phyloP scores from a whole-genome alignment of 345 rosid species.

The Geranium brycei region DNA sequence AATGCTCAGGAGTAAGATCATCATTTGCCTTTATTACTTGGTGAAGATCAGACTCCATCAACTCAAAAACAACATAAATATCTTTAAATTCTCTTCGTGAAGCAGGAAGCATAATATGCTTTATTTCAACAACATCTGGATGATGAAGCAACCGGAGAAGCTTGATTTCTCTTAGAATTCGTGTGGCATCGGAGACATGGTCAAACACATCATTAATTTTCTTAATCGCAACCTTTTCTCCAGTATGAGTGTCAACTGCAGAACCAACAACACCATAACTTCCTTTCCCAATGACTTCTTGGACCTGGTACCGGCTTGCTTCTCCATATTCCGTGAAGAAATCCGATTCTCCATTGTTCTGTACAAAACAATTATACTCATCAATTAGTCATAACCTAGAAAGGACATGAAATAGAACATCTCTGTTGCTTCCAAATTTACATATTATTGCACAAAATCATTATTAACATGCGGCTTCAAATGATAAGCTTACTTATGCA shows the following conservation, averaged over 20 bases:
- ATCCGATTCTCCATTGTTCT: slow-evolving; percentile 48
- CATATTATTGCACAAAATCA: no score
- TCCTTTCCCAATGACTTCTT: slow-evolving; percentile 92
- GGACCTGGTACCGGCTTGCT: slow-evolving; percentile 69
- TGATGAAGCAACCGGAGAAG: slow-evolving; percentile 84
- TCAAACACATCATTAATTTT: slow-evolving; percentile 92
- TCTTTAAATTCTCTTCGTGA: slow-evolving; percentile 83
- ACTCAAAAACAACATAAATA: slow-evolving; percentile 85
- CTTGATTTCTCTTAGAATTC: slow-evolving; percentile 89
- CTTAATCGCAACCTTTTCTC: slow-evolving; percentile 84
- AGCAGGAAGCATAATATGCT: slow-evolving; percentile 97
- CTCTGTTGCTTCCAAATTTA: no score
- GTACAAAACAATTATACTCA: slow-evolving; percentile 4
- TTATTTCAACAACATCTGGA: slow-evolving; percentile 88
- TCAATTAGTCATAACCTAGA: background rate
- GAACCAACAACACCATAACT: slow-evolving; percentile 95
- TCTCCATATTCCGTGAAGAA: slow-evolving; percentile 97
- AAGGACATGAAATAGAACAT: background rate
- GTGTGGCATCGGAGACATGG: slow-evolving; percentile 93
- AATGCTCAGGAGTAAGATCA: slow-evolving; percentile 86
- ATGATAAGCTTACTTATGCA: no score
- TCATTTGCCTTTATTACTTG: slow-evolving; percentile 90
- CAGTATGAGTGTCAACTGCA: slow-evolving; percentile 73
- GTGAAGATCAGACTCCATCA: slow-evolving; percentile 98
- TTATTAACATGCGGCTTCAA: no score